A percentile compares a stretch with the other conserved stretches of the same genome.
Conservation (phyloP, 768 basidiomycete genomes). For the Leccinum sublutescens region DNA sequence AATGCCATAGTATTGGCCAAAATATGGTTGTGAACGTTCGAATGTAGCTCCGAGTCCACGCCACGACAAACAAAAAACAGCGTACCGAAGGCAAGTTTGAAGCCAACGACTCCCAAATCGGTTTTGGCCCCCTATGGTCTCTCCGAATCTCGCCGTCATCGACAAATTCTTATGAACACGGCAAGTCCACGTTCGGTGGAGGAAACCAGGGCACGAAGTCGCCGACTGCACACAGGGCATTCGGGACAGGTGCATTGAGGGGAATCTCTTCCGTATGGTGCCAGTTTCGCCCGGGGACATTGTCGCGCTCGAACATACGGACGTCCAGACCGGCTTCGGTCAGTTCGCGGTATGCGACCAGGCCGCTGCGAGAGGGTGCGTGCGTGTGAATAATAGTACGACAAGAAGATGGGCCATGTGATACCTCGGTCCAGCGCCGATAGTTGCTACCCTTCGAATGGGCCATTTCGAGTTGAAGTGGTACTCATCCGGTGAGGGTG, state of each 20-base stretch:
- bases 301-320: slow-evolving; percentile 18
- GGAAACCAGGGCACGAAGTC: slow-evolving; percentile 17
- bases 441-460: slow-evolving; percentile 14
- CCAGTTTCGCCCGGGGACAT: slow-evolving; percentile 13
- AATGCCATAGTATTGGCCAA: not conserved
- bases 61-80: not conserved
- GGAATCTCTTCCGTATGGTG: slow-evolving; percentile 18
- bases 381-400: not conserved
- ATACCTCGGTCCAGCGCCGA: slow-evolving; percentile 20
- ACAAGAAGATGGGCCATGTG: not conserved
- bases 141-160: slow-evolving; percentile 5
- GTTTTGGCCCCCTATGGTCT: slow-evolving; percentile 12
- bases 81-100: slow-evolving; percentile 13
- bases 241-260: slow-evolving; percentile 11
- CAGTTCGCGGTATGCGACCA: slow-evolving; percentile 14
- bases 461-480: slow-evolving; percentile 14
- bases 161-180: slow-evolving; percentile 10
- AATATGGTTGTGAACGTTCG: not conserved
- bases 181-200: slow-evolving; percentile 3
- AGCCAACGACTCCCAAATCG: slow-evolving; percentile 16
- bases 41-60: not conserved
- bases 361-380: slow-evolving; percentile 1
- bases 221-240: not conserved
- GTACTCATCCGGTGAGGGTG: not conserved
- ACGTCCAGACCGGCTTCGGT: slow-evolving; percentile 16